Evolutionary conservation across 2,329 filamentous ascomycete species (phyloP).

Genomic region (Pezicula rhizophila): DNA sequence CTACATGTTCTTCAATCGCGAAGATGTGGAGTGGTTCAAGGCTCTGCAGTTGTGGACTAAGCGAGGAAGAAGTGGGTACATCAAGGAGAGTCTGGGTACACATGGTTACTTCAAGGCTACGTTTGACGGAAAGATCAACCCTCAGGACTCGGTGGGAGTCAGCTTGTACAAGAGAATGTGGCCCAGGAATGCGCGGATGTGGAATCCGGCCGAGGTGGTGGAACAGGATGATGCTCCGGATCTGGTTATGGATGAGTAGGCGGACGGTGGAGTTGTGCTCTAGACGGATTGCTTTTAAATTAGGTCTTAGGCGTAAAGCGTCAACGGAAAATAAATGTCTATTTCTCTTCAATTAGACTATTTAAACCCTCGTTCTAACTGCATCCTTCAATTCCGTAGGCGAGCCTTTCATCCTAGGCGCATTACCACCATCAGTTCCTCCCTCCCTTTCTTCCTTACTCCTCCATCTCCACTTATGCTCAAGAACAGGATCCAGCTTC

Average conservation of each 20-base stretch:
- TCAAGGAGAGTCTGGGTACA: constrained; percentile 92
- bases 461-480: not conserved
- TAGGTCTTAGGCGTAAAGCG: too few species aligned
- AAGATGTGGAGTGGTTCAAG: constrained; percentile 97
- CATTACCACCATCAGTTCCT: not conserved
- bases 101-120: constrained; percentile 99
- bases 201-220: constrained; percentile 20
- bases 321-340: too few species aligned
- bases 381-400: not conserved
- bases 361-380: not conserved
- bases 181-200: constrained; percentile 58
- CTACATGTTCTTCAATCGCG: constrained; percentile 99
- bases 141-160: constrained; percentile 87
- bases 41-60: constrained; percentile 91
- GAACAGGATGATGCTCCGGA: constrained; percentile 18
- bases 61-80: constrained; percentile 77
- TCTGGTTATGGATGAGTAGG: constrained; percentile 2
- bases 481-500: not conserved
- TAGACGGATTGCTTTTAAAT: not conserved
- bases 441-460: not conserved
- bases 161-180: constrained; percentile 83
- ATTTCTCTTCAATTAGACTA: too few species aligned
- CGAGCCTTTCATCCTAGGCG: not conserved
- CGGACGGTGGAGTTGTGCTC: constrained; percentile 1
- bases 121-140: constrained; percentile 93